These are phyloP conservation scores for Penicillium sp. DNA, from an alignment of 2,329 filamentous ascomycete genomes.

Conservation along the genomic window DNA sequence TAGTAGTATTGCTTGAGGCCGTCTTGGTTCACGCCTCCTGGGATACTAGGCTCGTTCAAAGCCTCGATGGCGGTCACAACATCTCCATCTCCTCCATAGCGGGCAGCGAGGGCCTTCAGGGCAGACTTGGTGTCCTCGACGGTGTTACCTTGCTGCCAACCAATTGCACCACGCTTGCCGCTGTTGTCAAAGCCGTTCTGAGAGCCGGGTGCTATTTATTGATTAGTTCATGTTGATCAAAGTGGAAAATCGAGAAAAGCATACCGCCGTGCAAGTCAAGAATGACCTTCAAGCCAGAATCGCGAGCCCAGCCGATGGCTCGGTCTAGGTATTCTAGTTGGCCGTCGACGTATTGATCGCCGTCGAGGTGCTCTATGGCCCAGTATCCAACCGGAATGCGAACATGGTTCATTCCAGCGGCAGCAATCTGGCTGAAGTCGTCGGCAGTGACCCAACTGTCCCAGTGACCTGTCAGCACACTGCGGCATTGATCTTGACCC, in stretches of 20 bases:
- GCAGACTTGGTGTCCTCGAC: slow-evolving; percentile 50
- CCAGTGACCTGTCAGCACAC: slow-evolving; percentile 59
- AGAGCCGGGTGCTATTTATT: slow-evolving; percentile 54
- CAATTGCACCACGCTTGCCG: slow-evolving; percentile 47
- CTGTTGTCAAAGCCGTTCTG: slow-evolving; percentile 71
- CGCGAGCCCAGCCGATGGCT: slow-evolving; percentile 61
- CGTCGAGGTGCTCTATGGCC: slow-evolving; percentile 56
- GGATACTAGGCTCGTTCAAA: slow-evolving; percentile 46
- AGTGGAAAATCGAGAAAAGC: slow-evolving; percentile 20
- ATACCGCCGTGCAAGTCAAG: slow-evolving; percentile 68
- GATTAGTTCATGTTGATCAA: slow-evolving; percentile 1
- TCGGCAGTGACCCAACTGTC: slow-evolving; percentile 56
- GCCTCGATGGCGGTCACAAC: slow-evolving; percentile 56
- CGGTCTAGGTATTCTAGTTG: slow-evolving; percentile 60
- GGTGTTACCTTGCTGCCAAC: slow-evolving; percentile 42
- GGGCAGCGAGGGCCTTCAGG: slow-evolving; percentile 58
- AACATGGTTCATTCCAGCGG: slow-evolving; percentile 62
- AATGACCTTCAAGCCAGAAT: slow-evolving; percentile 62
- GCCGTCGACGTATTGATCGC: slow-evolving; percentile 64
- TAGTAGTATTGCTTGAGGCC: slow-evolving; percentile 57
- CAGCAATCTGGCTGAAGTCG: slow-evolving; percentile 59
- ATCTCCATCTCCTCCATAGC: slow-evolving; percentile 60
- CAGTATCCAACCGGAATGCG: slow-evolving; percentile 68
- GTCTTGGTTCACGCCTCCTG: slow-evolving; percentile 44
- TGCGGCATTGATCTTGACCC: slow-evolving; percentile 51